Base-by-base conservation (phyloP, 2,329 filamentous ascomycete species). In the Neofusicoccum sp. region DNA sequence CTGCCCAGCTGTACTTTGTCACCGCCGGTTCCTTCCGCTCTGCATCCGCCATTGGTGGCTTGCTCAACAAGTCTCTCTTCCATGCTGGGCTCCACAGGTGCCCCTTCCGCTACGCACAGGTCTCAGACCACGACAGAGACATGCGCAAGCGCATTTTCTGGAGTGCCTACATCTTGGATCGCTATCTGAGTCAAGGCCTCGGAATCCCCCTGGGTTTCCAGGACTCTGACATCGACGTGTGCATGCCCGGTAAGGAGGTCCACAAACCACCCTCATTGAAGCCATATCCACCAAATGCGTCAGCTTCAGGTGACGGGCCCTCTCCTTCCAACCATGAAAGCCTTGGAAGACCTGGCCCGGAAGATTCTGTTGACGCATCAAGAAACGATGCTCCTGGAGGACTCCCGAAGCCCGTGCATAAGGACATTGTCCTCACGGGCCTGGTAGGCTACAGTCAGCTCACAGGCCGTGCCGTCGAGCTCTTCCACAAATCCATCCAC, bases 1-100 rank as follows among this genome's bases (percentile, higher is more conserved):
- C 78, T 31, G 79, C 83, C 2, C 81, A 85, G 64, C 65, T 86
- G 0, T 84, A 84, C 41, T 74, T 86, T 0, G 75, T 83, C 0
- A 84, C 82, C 0, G 82, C 84, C 72, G 73, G 86, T 6, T 80
- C 82, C 4, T 73, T 85, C 7, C 85, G 85, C 62, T 80, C 82
- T 12, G 84, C 84, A 0, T 85, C 83, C 1, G 77, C 83, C 3
- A 66, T 86, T 0, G 82, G 83, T 0, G 84, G 84, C 0, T 70
- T 84, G 2, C 78, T 85, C 4, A 80, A 81, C 6, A 78, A 82
- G 4, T 82, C 84, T 66, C 80, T 82, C 0, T 83, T 82, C 45
- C 83, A 86, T 48, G 70, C 85, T 1, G 83, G 83, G 0, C 75
- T 86, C n/a, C 83, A 86, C 69, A 78, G 83, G 2, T 86, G 84